Evolutionary conservation across 352 stramenopile species (phyloP).

Genomic region (Phytophthora foliorum): DNA sequence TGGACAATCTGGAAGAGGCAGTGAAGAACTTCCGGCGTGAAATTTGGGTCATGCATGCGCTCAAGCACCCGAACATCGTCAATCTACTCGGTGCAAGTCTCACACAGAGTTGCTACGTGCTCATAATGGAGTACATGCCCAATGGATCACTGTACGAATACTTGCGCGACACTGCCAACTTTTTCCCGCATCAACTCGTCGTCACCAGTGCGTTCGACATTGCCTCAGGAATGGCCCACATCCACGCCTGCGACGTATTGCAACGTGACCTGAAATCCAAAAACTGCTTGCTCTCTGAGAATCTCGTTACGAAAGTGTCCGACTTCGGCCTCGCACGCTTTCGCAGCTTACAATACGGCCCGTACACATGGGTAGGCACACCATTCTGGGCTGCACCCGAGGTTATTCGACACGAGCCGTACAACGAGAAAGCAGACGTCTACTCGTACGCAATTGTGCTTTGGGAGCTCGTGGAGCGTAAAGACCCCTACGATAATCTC

Average conservation of each 20-base stretch:
- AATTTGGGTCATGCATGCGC: conserved; percentile 83
- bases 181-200: conserved; percentile 72
- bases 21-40: conserved; percentile 85
- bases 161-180: conserved; percentile 76
- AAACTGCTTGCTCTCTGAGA: conserved; percentile 81
- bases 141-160: conserved; percentile 90
- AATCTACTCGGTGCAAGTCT: conserved; percentile 82
- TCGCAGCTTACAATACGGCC: conserved; percentile 40
- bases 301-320: conserved; percentile 79
- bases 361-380: conserved; percentile 83
- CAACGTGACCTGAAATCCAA: conserved; percentile 86
- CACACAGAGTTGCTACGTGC: conserved; percentile 81
- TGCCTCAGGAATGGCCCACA: conserved; percentile 69
- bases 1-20: conserved; percentile 74
- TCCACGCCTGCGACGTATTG: conserved; percentile 64
- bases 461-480: conserved; percentile 81
- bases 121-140: conserved; percentile 90
- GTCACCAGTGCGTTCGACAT: conserved; percentile 74
- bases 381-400: conserved; percentile 84
- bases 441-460: conserved; percentile 82
- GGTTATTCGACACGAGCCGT: conserved; percentile 81
- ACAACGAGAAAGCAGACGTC: conserved; percentile 83
- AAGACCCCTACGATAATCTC: conserved; percentile 75
- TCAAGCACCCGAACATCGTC: conserved; percentile 81
- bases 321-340: conserved; percentile 83